Evolutionary conservation across 306 rosid genomes (phyloP).

Genomic region (Cucurbita ficifolia): DNA sequence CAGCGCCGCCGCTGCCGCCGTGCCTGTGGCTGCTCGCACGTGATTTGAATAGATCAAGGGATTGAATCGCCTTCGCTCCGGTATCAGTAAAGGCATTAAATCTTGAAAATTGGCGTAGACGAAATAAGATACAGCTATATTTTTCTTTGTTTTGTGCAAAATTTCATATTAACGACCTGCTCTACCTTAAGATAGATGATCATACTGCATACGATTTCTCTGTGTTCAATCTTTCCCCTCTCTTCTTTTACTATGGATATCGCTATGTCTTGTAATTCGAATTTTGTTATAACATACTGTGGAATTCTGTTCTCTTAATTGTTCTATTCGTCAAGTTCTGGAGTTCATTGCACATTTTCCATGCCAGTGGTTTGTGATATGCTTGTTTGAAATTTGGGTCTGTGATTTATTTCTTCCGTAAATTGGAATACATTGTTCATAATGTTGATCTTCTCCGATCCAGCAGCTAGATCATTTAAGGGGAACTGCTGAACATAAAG

Average conservation of each 20-base stretch:
- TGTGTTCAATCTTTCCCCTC: neutral
- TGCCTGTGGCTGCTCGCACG: constrained; percentile 29
- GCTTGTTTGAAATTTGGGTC: neutral
- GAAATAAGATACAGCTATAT: constrained; percentile 1
- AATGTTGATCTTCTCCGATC: neutral
- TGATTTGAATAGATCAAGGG: constrained; percentile 7
- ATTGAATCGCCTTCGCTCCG: neutral
- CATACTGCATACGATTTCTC: neutral
- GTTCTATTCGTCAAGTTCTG: neutral
- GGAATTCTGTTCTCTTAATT: neutral
- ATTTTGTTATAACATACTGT: neutral
- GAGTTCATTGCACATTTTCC: neutral
- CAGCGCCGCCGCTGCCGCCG: constrained; percentile 28
- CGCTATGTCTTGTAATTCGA: neutral
- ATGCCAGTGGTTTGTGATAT: neutral
- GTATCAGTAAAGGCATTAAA: neutral
- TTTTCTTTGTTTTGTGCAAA: neutral
- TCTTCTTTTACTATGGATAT: neutral
- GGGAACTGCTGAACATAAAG: neutral
- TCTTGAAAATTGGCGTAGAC: constrained; percentile 1
- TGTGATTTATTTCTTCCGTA: neutral
- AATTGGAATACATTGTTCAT: neutral
- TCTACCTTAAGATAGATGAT: neutral
- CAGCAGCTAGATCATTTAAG: neutral
- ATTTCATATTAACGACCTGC: neutral